Conservation (phyloP, 2,329 filamentous ascomycete genomes). For the Fusarium metavorans region DNA sequence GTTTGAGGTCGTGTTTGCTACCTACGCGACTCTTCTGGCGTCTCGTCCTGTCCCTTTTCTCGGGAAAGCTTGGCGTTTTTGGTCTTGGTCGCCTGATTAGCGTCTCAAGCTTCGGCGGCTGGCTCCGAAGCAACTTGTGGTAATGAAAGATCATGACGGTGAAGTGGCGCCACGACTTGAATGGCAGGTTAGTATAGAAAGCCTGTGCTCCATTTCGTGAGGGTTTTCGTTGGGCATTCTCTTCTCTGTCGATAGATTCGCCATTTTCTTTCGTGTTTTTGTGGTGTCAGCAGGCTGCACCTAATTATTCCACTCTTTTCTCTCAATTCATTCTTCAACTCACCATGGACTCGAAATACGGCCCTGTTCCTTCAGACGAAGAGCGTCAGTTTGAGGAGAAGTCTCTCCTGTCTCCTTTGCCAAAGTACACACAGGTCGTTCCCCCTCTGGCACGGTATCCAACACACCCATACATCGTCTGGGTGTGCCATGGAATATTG, state of each 20-base stretch:
- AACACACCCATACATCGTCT: conserved; percentile 6
- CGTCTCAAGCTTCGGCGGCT: not conserved
- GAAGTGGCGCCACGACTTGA: not conserved
- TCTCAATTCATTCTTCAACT: not conserved
- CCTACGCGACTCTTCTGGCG: not conserved
- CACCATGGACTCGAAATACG: conserved; percentile 15
- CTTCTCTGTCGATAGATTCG: not conserved
- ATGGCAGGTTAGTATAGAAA: not conserved
- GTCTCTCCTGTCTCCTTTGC: conserved; percentile 4
- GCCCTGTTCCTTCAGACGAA: conserved; percentile 20
- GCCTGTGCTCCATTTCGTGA: not conserved
- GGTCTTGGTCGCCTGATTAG: not conserved
- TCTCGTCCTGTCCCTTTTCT: not conserved
- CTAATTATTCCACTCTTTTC: not conserved
- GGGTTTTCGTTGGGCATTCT: not conserved
- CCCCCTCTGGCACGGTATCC: not conserved
- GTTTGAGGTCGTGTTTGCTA: not conserved
- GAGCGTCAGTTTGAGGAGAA: conserved; percentile 32
- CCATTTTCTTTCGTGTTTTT: not conserved
- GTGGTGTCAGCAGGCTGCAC: not conserved
- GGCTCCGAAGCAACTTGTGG: not conserved
- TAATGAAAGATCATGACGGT: not conserved
- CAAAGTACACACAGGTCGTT: not conserved
- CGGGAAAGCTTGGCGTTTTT: not conserved
- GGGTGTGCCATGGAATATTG: conserved; percentile 27